These are phyloP conservation scores for Yarrowia porcina DNA, from an alignment of 805 yeast species.

Conservation along the genomic window DNA sequence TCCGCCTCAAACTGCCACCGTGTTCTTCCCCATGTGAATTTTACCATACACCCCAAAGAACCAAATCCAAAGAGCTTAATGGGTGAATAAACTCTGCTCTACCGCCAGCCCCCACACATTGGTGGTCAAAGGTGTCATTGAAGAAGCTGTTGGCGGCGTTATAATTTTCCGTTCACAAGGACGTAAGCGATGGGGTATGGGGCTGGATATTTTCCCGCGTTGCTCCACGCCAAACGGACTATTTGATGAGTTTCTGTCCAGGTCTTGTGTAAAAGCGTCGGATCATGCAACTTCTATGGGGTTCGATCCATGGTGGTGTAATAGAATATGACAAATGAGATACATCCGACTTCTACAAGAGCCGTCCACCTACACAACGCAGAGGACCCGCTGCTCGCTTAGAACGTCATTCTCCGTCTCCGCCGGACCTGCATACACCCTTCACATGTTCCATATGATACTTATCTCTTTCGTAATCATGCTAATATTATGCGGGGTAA, in stretches of 20 bases:
- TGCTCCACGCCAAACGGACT: too few relatives aligned
- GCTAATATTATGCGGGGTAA: constrained; percentile 15
- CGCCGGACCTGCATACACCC: constrained; percentile 25
- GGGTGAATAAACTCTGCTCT: not conserved
- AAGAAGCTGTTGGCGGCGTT: not conserved
- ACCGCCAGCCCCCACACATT: constrained; percentile 17
- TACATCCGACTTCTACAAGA: too few relatives aligned
- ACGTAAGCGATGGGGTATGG: not conserved
- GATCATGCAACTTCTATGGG: not conserved
- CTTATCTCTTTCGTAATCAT: constrained; percentile 9
- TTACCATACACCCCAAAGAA: constrained; percentile 13
- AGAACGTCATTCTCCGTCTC: not conserved
- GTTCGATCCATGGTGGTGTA: not conserved
- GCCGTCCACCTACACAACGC: not conserved
- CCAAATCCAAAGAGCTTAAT: constrained; percentile 15
- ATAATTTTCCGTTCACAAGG: not conserved
- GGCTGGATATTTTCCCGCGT: not conserved
- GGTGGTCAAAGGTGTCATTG: not conserved
- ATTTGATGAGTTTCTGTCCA: too few relatives aligned
- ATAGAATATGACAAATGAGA: too few relatives aligned
- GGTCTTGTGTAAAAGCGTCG: too few relatives aligned
- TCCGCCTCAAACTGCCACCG: not conserved
- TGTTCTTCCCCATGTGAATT: constrained; percentile 25
- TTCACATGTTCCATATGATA: constrained; percentile 25
- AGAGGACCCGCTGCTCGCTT: not conserved